Evolutionary conservation across 2,329 filamentous ascomycete species (phyloP).

Genomic region (Laburnicola sp.): DNA sequence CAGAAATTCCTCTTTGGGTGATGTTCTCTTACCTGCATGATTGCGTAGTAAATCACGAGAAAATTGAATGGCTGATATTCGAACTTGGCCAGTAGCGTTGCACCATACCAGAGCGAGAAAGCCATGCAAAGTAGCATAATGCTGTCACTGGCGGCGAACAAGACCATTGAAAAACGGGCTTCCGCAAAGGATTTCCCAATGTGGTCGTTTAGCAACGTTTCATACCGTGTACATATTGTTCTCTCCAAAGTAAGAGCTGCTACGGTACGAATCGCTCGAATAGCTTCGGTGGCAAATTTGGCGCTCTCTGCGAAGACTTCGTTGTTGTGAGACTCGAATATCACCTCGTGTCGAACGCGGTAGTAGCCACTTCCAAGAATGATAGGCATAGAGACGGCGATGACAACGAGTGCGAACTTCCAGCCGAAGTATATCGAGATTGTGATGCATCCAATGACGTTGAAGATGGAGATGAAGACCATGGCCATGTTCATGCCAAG

Average conservation of each 20-base stretch:
- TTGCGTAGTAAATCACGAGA: constrained; percentile 32
- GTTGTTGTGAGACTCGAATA: constrained; percentile 54
- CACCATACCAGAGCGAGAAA: constrained; percentile 39
- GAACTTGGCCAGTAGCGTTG: constrained; percentile 19
- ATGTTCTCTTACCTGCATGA: constrained; percentile 18
- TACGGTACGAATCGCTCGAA: constrained; percentile 90
- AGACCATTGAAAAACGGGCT: constrained; percentile 52
- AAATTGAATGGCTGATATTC: constrained; percentile 23
- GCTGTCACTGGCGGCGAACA: constrained; percentile 55
- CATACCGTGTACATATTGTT: constrained; percentile 75
- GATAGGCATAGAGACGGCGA: constrained; percentile 62
- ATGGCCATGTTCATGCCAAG: constrained; percentile 61
- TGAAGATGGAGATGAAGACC: constrained; percentile 77
- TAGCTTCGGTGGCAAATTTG: constrained; percentile 87
- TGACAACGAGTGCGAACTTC: constrained; percentile 83
- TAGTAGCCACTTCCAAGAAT: constrained; percentile 77
- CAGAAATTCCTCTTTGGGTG: not conserved
- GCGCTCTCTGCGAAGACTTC: constrained; percentile 79
- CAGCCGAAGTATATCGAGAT: constrained; percentile 74
- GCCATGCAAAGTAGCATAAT: constrained; percentile 58
- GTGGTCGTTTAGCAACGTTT: constrained; percentile 68
- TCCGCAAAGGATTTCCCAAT: constrained; percentile 68
- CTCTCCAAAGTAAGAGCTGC: constrained; percentile 83
- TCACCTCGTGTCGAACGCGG: constrained; percentile 63
- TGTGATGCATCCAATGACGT: constrained; percentile 70